Base-by-base conservation (phyloP, 1,284 basidiomycete genomes). In the Fomitiporia mediterranea region DNA sequence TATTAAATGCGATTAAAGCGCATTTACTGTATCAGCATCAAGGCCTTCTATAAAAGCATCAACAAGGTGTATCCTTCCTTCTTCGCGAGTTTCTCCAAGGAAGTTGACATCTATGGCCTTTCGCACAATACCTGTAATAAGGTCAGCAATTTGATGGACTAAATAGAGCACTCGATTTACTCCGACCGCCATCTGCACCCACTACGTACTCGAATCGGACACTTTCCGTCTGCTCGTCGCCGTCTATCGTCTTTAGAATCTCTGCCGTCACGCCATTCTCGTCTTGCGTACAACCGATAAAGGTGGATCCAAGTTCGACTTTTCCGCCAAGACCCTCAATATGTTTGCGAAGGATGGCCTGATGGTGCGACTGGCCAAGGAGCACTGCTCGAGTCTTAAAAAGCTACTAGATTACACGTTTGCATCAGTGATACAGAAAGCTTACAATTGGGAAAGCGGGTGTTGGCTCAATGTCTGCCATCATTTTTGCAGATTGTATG, bases 31-130 rank as follows among this genome's bases (percentile, higher is more conserved):
- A n/a, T n/a, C n/a, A n/a, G n/a, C n/a, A n/a, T n/a, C n/a, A n/a
- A n/a, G n/a, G n/a, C n/a, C n/a, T n/a, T n/a, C n/a, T n/a, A n/a
- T n/a, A n/a, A n/a, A n/a, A n/a, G n/a, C n/a, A n/a, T n/a, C n/a
- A n/a, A n/a, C n/a, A n/a, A n/a, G n/a, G n/a, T n/a, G n/a, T n/a
- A 34, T 72, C 21, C 32, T 52, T 11, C 28, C 63, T 13, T 43
- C 62, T 4, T 66, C 64, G 34, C 64, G 65, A 0, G 72, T 73
- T 57, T 81, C 74, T 0, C 80, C 80, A 1, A 75, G 53, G 57
- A 81, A 80, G 0, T 68, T 58, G 23, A 80, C 59, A 0, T 72
- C 74, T 6, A 78, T 68, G 27, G 68, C 65, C 56, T 79, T 78
- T 25, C 70, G 59, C 17, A 63, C 61, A 19, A 62, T 53, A 30